Conservation (phyloP, 2,329 filamentous ascomycete species). For the Dactylonectria macrodidyma region DNA sequence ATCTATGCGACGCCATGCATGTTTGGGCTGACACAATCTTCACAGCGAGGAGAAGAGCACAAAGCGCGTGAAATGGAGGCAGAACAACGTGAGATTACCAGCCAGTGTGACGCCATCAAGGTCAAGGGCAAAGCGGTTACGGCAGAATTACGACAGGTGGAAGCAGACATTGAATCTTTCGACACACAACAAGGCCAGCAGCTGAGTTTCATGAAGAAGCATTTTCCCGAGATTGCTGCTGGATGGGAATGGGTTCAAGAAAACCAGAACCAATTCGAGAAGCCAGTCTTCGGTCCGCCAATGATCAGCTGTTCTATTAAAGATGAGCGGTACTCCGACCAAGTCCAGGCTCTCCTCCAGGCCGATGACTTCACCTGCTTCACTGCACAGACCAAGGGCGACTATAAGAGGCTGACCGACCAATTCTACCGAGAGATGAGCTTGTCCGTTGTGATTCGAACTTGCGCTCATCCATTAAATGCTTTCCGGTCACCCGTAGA, state of each 20-base stretch:
- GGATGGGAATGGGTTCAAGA: constrained; percentile 89
- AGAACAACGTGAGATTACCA: constrained; percentile 54
- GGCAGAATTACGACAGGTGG: constrained; percentile 54
- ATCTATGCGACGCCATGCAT: not conserved
- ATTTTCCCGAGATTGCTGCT: constrained; percentile 74
- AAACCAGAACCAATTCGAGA: constrained; percentile 78
- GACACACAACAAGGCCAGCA: constrained; percentile 84
- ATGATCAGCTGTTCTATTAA: constrained; percentile 86
- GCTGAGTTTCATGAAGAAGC: constrained; percentile 72
- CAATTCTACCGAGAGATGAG: constrained; percentile 75
- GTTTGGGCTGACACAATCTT: constrained; percentile 43
- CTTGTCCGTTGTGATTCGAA: constrained; percentile 81
- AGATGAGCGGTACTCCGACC: constrained; percentile 74
- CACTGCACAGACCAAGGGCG: constrained; percentile 81
- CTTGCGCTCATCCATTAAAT: constrained; percentile 68
- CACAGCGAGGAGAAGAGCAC: constrained; percentile 74
- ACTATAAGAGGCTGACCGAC: constrained; percentile 81
- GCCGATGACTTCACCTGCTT: constrained; percentile 74
- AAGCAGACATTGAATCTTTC: constrained; percentile 70
- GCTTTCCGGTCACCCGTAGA: constrained; percentile 70
- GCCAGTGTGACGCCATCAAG: constrained; percentile 60
- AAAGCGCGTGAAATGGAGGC: constrained; percentile 66
- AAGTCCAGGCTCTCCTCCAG: constrained; percentile 67
- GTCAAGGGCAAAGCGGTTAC: constrained; percentile 59
- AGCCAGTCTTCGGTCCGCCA: constrained; percentile 85